phyloP scores from a whole-genome alignment of 2,329 filamentous ascomycete genomes.

The Ampelomyces quisqualis region DNA sequence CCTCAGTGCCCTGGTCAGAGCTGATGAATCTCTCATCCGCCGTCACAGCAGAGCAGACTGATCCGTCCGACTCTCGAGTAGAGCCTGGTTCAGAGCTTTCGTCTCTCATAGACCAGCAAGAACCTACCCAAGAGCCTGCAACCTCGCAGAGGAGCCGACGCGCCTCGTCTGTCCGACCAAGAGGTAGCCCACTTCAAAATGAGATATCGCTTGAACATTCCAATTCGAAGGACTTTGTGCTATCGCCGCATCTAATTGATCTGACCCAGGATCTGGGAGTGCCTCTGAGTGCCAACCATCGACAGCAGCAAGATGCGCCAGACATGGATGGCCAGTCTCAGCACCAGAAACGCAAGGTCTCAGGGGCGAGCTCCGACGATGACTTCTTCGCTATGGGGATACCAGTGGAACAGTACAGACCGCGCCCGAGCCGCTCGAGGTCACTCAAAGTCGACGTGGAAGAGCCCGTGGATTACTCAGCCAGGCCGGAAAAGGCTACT shows the following conservation, averaged over 20 bases:
- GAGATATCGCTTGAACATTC: constrained; percentile 1
- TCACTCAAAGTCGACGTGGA: constrained; percentile 27
- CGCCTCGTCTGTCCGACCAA: constrained; percentile 6
- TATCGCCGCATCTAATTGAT: neutral
- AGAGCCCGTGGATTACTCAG: constrained; percentile 33
- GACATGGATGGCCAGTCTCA: too few relatives aligned
- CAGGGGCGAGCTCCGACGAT: constrained; percentile 24
- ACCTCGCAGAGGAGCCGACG: constrained; percentile 9
- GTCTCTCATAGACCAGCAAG: neutral
- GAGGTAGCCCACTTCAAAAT: constrained; percentile 7
- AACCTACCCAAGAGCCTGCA: neutral
- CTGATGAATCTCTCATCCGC: constrained; percentile 28
- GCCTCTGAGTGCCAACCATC: neutral
- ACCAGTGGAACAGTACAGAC: constrained; percentile 39
- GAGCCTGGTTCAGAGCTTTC: neutral
- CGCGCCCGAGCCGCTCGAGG: constrained; percentile 41
- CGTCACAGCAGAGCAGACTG: constrained; percentile 12
- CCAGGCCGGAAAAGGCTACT: constrained; percentile 30
- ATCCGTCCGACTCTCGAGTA: constrained; percentile 7
- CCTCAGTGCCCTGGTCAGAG: constrained; percentile 43
- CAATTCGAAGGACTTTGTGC: neutral
- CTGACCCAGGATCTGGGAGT: neutral
- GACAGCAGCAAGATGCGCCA: too few relatives aligned
- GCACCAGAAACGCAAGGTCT: too few relatives aligned
- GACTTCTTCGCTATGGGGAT: constrained; percentile 24